These are phyloP conservation scores for Nelumbo lutea DNA, from an alignment of 164 flowering plant species.

Conservation along the genomic window DNA sequence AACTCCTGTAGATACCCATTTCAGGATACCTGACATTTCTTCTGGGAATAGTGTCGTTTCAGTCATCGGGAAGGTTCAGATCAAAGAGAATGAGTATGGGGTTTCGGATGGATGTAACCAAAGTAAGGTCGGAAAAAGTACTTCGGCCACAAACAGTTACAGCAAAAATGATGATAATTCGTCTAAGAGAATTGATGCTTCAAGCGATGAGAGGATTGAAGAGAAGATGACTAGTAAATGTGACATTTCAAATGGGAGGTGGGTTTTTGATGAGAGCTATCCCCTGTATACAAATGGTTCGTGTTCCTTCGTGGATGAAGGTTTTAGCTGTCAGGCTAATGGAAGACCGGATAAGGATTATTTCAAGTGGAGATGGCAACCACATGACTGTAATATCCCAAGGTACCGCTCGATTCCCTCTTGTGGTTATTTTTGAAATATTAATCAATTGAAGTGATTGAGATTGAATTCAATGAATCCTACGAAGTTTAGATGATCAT, in stretches of 20 bases:
- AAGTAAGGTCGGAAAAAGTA: neutral
- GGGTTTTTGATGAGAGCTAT: constrained; percentile 83
- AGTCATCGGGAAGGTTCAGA: constrained; percentile 9
- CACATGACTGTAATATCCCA: constrained; percentile 70
- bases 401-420: constrained; percentile 36
- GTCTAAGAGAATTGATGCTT: constrained; percentile 4
- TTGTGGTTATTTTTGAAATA: neutral
- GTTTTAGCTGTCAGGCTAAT: constrained; percentile 70
- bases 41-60: constrained; percentile 21
- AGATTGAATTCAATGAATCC: neutral
- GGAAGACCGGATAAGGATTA: constrained; percentile 72
- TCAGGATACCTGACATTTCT: constrained; percentile 18
- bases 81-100: constrained; percentile 5
- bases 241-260: constrained; percentile 64
- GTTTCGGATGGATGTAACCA: neutral
- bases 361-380: constrained; percentile 96
- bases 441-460: neutral
- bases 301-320: constrained; percentile 86
- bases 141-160: neutral
- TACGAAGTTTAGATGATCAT: neutral
- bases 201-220: constrained; percentile 11
- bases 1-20: constrained; percentile 28
- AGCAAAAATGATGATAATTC: constrained; percentile 4
- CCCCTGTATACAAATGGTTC: constrained; percentile 62
- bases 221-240: constrained; percentile 32